Percentiles rank a stretch among this genome's conserved stretches.
phyloP scores from a whole-genome alignment of 257 asterid species.

The Nicotiana benthamiana region DNA sequence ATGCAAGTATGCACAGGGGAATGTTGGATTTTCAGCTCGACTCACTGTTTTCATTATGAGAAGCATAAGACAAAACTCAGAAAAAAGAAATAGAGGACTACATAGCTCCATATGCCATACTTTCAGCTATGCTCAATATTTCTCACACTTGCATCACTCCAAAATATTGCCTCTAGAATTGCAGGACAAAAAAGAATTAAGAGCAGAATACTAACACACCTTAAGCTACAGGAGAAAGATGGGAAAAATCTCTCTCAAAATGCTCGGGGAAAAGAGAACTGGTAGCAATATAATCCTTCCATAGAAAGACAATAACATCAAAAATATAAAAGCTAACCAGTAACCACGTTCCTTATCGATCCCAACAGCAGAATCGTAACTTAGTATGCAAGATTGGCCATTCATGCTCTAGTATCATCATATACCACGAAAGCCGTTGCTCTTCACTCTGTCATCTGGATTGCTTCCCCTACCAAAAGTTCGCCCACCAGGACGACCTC shows the following conservation, averaged over 20 bases:
- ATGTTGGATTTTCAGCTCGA: not conserved
- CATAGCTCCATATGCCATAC: not conserved
- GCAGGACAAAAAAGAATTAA: not conserved
- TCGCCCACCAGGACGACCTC: conserved; percentile 49
- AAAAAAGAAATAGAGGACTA: not conserved
- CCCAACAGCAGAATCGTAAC: not conserved
- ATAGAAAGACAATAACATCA: not conserved
- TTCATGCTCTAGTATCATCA: conserved; percentile 12
- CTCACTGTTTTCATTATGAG: not conserved
- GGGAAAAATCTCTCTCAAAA: conserved; percentile 4
- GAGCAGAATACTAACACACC: not conserved
- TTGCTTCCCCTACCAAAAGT: conserved; percentile 39
- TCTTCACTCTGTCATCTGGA: conserved; percentile 7
- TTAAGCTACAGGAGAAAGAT: conserved; percentile 4
- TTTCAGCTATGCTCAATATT: not conserved
- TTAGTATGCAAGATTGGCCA: not conserved
- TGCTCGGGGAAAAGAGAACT: not conserved
- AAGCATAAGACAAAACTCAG: not conserved
- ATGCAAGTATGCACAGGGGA: not conserved
- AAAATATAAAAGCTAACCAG: not conserved
- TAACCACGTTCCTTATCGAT: not conserved
- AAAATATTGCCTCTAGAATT: not conserved
- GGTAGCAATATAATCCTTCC: not conserved
- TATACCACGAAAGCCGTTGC: conserved; percentile 31
- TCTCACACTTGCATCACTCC: not conserved